Evolutionary conservation across 1,139 yeast genomes (phyloP).

Genomic region (Sugiyamaella grinbergsii): DNA sequence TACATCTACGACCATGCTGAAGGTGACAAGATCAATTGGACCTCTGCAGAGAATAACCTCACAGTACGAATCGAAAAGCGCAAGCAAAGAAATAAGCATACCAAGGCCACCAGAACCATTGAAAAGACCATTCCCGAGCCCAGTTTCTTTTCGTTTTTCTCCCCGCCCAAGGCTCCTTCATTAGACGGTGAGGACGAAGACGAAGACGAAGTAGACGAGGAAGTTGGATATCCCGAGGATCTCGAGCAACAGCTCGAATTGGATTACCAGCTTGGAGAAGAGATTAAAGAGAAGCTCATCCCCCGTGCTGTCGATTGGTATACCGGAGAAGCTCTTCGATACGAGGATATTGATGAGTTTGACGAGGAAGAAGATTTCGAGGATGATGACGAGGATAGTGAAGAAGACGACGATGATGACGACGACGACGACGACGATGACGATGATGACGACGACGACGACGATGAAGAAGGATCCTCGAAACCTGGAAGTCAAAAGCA

Average conservation of each 20-base stretch:
- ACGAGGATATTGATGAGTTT: constrained; percentile 49
- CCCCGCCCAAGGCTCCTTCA: constrained; percentile 82
- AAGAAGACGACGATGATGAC: constrained; percentile 51
- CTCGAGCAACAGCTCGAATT: constrained; percentile 83
- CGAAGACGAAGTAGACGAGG: constrained; percentile 49
- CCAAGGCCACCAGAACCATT: constrained; percentile 94
- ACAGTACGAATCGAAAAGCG: constrained; percentile 89
- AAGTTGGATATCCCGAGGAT: constrained; percentile 69
- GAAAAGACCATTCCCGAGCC: constrained; percentile 92
- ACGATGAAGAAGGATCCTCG: constrained; percentile 39
- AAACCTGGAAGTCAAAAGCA: constrained; percentile 43
- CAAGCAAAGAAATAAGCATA: constrained; percentile 96
- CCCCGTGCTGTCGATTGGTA: constrained; percentile 98
- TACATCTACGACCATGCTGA: constrained; percentile 96
- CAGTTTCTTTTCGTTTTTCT: constrained; percentile 93
- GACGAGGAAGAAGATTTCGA: constrained; percentile 57
- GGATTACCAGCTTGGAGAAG: constrained; percentile 96
- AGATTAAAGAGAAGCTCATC: constrained; percentile 89
- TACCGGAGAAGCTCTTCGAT: constrained; percentile 91
- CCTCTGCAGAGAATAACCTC: constrained; percentile 73
- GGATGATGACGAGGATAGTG: constrained; percentile 53
- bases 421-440: constrained; percentile 53
- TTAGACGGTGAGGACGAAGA: constrained; percentile 53
- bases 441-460: constrained; percentile 42
- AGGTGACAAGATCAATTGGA: constrained; percentile 87